Base-by-base conservation (phyloP, 768 basidiomycete species). In the Lentinula sp. region DNA sequence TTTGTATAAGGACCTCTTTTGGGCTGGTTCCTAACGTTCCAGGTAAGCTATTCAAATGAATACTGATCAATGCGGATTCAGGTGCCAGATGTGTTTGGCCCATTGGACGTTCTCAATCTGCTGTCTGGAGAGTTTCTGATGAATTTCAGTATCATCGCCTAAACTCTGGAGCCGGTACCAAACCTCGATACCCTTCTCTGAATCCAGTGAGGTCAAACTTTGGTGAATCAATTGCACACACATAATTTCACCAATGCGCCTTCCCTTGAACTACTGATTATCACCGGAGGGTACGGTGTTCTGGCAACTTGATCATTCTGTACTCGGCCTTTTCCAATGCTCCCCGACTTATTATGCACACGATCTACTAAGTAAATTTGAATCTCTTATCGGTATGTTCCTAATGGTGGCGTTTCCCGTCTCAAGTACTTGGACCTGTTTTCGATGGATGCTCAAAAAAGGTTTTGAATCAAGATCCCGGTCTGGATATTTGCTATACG, bases 191-290 rank as follows among this genome's bases (percentile, higher is more conserved):
- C 20, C 61, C 63, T 15, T 45, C 56, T 41, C 20, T 43, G 35
- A 61, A 61, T 41, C 52, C 59, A 16, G 35, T 60, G n/a, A 28
- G 60, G 12, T 69, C 73, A 5, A 63, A 70, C 57, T 74, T 74
- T 61, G 64, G 68, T 18, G 70, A 76, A 61, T 67, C 71, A n/a
- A 66, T 78, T 72, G 2, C 79, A 76, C 6, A 79, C 77, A 1
- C 76, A 78, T 62, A 75, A 76, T 10, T 77, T 76, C 62, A 66
- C 61, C 48, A 68, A 66, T 7, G 70, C 71, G 0, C 74, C 77
- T 10, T 64, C 71, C 6, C 66, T 77, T 18, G 76, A 78, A 46
- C 73, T 78, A 28, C 69, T 78, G 50, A 49, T 76, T 61, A 65
- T 76, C 43, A 72, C 73, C 0, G 72, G 72, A 23, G 71, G 71